These are phyloP conservation scores for Nakaseomyces bracarensis DNA, from an alignment of 1,139 yeast species.

Conservation along the genomic window DNA sequence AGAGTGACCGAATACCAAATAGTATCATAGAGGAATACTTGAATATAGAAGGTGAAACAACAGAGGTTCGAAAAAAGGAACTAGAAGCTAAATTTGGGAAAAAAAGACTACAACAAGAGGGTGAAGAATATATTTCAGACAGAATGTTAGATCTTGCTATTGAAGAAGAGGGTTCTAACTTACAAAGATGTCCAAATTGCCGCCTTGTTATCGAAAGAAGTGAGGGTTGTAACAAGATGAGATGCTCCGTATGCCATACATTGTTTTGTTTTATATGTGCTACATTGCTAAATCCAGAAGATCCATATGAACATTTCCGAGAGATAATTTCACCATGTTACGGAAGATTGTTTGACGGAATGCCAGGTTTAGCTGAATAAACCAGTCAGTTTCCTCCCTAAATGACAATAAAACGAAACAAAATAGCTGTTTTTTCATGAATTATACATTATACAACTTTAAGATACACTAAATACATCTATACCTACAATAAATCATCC, in stretches of 20 bases:
- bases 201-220: conserved; percentile 45
- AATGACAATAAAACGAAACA: not conserved
- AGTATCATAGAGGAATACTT: conserved; percentile 38
- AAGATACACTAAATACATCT: too few species aligned
- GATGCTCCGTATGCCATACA: conserved; percentile 44
- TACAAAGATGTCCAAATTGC: conserved; percentile 51
- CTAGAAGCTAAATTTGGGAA: conserved; percentile 46
- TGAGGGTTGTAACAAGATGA: conserved; percentile 66
- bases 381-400: not conserved
- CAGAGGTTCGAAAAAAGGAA: conserved; percentile 30
- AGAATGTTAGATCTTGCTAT: conserved; percentile 41
- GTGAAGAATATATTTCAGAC: conserved; percentile 43
- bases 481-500: too few species aligned
- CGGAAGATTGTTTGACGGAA: conserved; percentile 49
- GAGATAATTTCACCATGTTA: conserved; percentile 40
- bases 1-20: conserved; percentile 36
- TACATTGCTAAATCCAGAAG: conserved; percentile 32
- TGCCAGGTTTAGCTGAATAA: conserved; percentile 36
- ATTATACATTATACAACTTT: too few species aligned
- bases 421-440: not conserved
- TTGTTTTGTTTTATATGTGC: conserved; percentile 56
- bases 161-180: conserved; percentile 35
- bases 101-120: conserved; percentile 37
- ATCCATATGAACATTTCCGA: conserved; percentile 51
- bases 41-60: conserved; percentile 31